Base-by-base conservation (phyloP, 1,284 basidiomycete species). In the Cryptococcus hybrid region DNA sequence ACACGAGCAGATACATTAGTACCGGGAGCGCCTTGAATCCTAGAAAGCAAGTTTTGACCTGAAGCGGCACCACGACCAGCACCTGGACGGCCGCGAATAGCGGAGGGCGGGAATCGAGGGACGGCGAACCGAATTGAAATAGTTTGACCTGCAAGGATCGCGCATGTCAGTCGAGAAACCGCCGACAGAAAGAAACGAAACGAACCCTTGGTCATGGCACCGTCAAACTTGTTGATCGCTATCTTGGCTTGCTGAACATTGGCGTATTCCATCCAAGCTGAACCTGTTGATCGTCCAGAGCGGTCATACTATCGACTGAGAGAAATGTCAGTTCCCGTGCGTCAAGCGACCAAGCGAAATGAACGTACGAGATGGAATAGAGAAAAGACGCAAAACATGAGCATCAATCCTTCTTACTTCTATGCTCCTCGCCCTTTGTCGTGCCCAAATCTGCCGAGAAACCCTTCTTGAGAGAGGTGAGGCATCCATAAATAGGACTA, bases 221-320 rank as follows among this genome's bases (percentile, higher is more conserved):
- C 92, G 72, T 95, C 84, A 64, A 89, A 91, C 68, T 91, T 87
- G 66, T 88, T 88, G 79, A 90, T 90, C 49, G 93, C 94, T 62
- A 84, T 81, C 52, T 86, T 85, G 35, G 94, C 94, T 73, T 96
- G 88, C 56, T 84, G 83, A 6, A 84, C 73, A 3, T 85, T 88
- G 74, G 90, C 86, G 79, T 87, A 97, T n/a, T 86, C 83, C 73
- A 97, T 82, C 62, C 86, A 84, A 35, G 90, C 94, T 57, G 85
- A 81, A 59, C 94, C 94, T 35, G 85, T 86, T 50, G 94, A 96
- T 72, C 94, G 89, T 66, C 94, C 94, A 69, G 92, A 94, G 71
- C 88, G 87, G 81, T 97, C 94, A 80, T 93, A 98, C 93, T 96
- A 77, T 64, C 36, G 44, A 42, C 30, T 48, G 48, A 43, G 15